These are phyloP conservation scores for Jacaranda mimosifolia DNA, from an alignment of 257 asterid species.

Conservation along the genomic window DNA sequence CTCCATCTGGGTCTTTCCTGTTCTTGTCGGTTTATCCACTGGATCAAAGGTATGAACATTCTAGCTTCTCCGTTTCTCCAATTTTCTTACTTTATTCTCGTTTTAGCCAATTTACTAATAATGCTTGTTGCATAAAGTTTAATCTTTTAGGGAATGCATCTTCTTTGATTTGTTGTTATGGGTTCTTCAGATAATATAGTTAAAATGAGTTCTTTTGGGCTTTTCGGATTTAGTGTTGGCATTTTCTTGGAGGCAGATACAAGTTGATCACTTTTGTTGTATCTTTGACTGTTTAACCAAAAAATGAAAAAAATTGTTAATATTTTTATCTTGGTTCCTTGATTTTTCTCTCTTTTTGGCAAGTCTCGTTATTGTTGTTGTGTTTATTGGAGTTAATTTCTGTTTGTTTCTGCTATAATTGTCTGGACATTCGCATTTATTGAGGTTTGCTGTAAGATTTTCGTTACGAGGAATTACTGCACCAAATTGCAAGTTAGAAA, in stretches of 20 bases:
- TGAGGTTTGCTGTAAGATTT: constrained; percentile 2
- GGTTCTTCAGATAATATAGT: constrained; percentile 12
- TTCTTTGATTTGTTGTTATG: constrained; percentile 30
- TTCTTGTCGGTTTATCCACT: constrained; percentile 48
- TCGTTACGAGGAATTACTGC: constrained; percentile 4
- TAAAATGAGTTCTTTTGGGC: constrained; percentile 28
- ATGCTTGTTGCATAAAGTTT: constrained; percentile 20
- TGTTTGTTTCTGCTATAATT: constrained; percentile 30
- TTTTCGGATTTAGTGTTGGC: constrained; percentile 10
- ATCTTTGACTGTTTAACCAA: constrained; percentile 8
- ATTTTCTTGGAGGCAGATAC: background rate
- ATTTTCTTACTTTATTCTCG: constrained; percentile 17
- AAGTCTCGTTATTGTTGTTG: constrained; percentile 15
- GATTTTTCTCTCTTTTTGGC: background rate
- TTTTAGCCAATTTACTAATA: background rate
- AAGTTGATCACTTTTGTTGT: constrained; percentile 28
- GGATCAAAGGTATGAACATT: constrained; percentile 52
- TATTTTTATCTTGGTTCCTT: constrained; percentile 6
- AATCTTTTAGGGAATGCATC: constrained; percentile 20
- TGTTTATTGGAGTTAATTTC: constrained; percentile 23
- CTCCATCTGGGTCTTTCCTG: constrained; percentile 48
- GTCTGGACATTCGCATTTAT: background rate
- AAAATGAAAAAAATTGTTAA: background rate
- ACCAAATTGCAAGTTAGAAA: background rate
- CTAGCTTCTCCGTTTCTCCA: constrained; percentile 23